Evolutionary conservation across 495 filamentous ascomycete species (phyloP).

Genomic region (Daldinia loculata): DNA sequence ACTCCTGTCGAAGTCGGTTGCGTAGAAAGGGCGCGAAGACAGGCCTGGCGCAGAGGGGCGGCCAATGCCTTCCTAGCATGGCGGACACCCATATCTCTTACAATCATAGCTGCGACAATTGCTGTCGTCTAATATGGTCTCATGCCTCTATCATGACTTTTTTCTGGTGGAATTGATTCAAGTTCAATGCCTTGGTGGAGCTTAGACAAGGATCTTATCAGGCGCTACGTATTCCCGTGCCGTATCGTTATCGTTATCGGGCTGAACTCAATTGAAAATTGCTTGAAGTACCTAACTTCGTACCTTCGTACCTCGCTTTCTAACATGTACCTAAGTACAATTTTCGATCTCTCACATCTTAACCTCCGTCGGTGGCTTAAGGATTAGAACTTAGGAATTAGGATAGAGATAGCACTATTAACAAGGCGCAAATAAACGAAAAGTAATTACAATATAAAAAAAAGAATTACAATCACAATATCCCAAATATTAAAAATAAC

Average conservation of each 20-base stretch:
- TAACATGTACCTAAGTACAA: too few relatives aligned
- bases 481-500: not conserved
- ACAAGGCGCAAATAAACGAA: not conserved
- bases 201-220: constrained; percentile 16
- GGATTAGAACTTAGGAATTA: too few relatives aligned
- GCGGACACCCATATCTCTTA: constrained; percentile 60
- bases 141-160: constrained; percentile 31
- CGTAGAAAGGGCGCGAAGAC: constrained; percentile 48
- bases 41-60: constrained; percentile 50
- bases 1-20: constrained; percentile 28
- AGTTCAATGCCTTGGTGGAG: not conserved
- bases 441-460: not conserved
- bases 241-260: constrained; percentile 14
- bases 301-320: not conserved
- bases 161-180: constrained; percentile 16
- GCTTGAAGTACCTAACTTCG: not conserved
- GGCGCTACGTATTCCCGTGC: constrained; percentile 27
- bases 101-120: constrained; percentile 54
- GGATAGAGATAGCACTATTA: not conserved
- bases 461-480: constrained; percentile 2
- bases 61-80: constrained; percentile 60
- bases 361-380: too few relatives aligned
- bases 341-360: too few relatives aligned
- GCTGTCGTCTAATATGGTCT: constrained; percentile 8
- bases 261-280: not conserved